Conservation (phyloP, 1,139 yeast genomes). For the Geotrichum siamense region DNA sequence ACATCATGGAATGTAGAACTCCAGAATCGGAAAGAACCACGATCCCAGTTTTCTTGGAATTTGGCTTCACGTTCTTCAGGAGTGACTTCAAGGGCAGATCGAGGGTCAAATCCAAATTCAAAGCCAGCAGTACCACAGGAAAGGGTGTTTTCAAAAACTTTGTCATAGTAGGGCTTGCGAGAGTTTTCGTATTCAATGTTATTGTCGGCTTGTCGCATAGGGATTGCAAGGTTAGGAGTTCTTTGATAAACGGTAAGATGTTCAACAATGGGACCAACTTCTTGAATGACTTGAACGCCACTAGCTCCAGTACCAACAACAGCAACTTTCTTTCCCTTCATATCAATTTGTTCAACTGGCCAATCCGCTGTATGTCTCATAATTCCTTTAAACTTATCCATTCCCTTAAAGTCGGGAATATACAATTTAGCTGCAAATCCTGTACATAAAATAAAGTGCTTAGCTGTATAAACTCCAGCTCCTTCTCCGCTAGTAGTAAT, state of each 20-base stretch:
- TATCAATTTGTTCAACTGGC: slow-evolving; percentile 34
- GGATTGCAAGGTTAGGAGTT: slow-evolving; percentile 29
- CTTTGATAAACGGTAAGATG: slow-evolving; percentile 27
- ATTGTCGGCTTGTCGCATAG: slow-evolving; percentile 24
- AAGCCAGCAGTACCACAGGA: slow-evolving; percentile 23
- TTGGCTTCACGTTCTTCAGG: slow-evolving; percentile 26
- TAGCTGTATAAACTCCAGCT: slow-evolving; percentile 35
- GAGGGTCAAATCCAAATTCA: slow-evolving; percentile 17
- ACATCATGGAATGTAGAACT: slow-evolving; percentile 25
- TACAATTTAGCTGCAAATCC: slow-evolving; percentile 26
- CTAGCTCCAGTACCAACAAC: slow-evolving; percentile 45
- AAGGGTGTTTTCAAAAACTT: slow-evolving; percentile 18
- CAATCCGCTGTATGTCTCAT: slow-evolving; percentile 47
- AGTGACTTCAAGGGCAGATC: slow-evolving; percentile 20
- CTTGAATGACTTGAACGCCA: slow-evolving; percentile 37
- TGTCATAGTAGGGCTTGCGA: slow-evolving; percentile 18
- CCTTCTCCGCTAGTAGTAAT: slow-evolving; percentile 35
- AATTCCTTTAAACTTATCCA: slow-evolving; percentile 41
- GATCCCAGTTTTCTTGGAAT: slow-evolving; percentile 22
- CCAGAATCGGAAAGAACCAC: slow-evolving; percentile 31
- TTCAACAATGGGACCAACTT: slow-evolving; percentile 17
- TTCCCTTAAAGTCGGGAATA: slow-evolving; percentile 25
- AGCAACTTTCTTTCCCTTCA: slow-evolving; percentile 37
- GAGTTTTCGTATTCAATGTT: slow-evolving; percentile 15
- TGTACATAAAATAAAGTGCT: slow-evolving; percentile 34